Evolutionary conservation across 1,284 basidiomycete genomes (phyloP), one percentile per base, ranked within the genome.

Genomic region (Cutaneotrichosporon daszewskae): DNA sequence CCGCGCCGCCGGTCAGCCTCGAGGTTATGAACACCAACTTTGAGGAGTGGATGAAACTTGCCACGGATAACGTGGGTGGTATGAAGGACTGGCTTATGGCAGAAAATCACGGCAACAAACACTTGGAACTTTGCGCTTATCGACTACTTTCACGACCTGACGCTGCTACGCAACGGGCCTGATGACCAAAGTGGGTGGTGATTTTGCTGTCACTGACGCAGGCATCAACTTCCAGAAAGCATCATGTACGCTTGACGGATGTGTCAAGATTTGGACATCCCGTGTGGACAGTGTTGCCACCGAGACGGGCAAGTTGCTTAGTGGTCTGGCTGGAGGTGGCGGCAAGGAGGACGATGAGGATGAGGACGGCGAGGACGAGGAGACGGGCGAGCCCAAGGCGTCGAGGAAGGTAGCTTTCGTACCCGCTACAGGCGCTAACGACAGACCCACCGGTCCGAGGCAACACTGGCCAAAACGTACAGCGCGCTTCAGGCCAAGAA

Each of bases 21-120:
- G 86, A 90, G 58, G 80, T 88, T 24, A 86, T 87, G 80, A 86
- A 77, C 70, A 84, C 81, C 28, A 92, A 91, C 59, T 92, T 85
- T 64, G 94, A 98, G 67, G 91, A 98, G 67, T 98, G 95, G 94
- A 98, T 99, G 94, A 98, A 97, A 76, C 85, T 98, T 82, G 92
- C 92, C 2, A 97, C 94, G 6, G 95, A 97, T 68, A 97, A 97
- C 71, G 92, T 95, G 63, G 58, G 84, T 75, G 4, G 2, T 4
- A 6, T 3, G 0, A 5, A 27, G 25, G 1, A 2, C 14, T 24
- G 5, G 23, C 23, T 38, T 29, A 36, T 29, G 28, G 19, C 63
- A 96, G 92, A 99, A 98, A 94, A 97, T 99, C 74, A 99, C 94
- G 54, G 84, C 89, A 2, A 83, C 83, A 33, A 99, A 99, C 68